Evolutionary conservation across 768 basidiomycete species (phyloP), one percentile per base, ranked within the genome.

Genomic region (Auriscalpium orientale): DNA sequence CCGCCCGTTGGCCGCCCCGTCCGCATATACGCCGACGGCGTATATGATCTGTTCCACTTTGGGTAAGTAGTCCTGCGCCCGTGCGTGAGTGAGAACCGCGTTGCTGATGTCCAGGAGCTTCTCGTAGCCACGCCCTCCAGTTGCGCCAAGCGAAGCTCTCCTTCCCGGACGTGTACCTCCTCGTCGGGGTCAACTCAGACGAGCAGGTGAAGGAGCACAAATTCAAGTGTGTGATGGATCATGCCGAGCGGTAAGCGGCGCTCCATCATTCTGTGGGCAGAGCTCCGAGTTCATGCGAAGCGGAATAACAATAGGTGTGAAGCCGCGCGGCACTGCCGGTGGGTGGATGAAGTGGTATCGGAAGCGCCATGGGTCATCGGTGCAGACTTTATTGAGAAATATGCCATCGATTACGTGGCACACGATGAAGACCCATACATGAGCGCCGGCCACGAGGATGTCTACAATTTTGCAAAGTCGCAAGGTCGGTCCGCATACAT

Each of bases 21-120:
- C 7, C 79, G 97, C 55, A 76, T 99, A 12, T 99, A 95, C 61
- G 95, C 97, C 0, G 97, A 98, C 71, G 95, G 95, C 84, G 95
- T 98, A 11, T 99, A 98, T 66, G 97, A 99, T 72, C 79, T 99
- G 52, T 95, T 98, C 72, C 95, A 98, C 70, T 98, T 92, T 70
- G 91, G 91, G 91, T 92, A 69, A 45, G 59, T 36, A 18, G 22
- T 5, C 46, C 61, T 81, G 68, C 28, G 28, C 28, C 4, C 28
- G 28, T 7, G 28, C 35, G 6, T 46, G 44, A 51, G 37, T 55
- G n/a, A 49, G 47, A 35, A 44, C 13, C 52, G 16, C 33, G 38
- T 51, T 56, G 8, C 38, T 54, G 9, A 50, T 54, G 46, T 40
- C 46, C 49, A 56, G 52, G 50, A 45, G n/a, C 8, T 21, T 55